Base-by-base conservation (phyloP, 2,329 filamentous ascomycete genomes). In the Phialocephala subalpina region DNA sequence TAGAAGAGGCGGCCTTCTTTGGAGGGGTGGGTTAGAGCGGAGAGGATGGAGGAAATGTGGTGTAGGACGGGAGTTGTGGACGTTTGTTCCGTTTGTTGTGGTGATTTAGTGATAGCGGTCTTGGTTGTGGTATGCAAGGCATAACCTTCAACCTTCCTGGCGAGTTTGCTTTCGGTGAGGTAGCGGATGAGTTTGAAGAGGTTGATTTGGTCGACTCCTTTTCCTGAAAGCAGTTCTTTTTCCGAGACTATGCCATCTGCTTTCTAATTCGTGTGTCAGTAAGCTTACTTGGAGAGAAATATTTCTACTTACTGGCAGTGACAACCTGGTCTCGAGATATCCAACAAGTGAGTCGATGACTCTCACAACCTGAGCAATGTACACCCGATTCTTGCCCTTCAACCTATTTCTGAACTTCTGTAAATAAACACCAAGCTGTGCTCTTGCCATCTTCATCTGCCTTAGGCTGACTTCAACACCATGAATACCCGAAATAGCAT, bases 141-240 rank as follows among this genome's bases (percentile, higher is more conserved):
- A 74, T 98, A 99, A 58, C 93, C 92, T 79, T 99, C 95, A 12
- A 98, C 92, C 78, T 99, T 99, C 69, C 94, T 92, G 0, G 95
- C 94, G 14, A 99, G 82, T 74, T 97, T 97, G 68, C 94, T 97
- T 69, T 96, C 91, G 74, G 95, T 92, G 3, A 99, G 87, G 77
- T 98, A 98, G 52, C 88, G 86, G 36, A 94, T 89, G 16, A 99
- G 83, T 75, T 96, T 95, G 79, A 92, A 95, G 35, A 97, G 86
- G 73, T 98, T 97, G 80, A 99, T 94, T 75, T 98, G 95, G 75
- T 99, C 96, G 27, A 96, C 91, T 0, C 93, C 93, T 76, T 97
- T 97, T 42, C 90, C 89, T 27, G 89, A 86, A 70, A 97, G 89
- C 0, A 99, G 82, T 6, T 89, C 86, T 22, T 89, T 90, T 18